phyloP scores from a whole-genome alignment of 495 filamentous ascomycete genomes.

The Bacidia rubella region DNA sequence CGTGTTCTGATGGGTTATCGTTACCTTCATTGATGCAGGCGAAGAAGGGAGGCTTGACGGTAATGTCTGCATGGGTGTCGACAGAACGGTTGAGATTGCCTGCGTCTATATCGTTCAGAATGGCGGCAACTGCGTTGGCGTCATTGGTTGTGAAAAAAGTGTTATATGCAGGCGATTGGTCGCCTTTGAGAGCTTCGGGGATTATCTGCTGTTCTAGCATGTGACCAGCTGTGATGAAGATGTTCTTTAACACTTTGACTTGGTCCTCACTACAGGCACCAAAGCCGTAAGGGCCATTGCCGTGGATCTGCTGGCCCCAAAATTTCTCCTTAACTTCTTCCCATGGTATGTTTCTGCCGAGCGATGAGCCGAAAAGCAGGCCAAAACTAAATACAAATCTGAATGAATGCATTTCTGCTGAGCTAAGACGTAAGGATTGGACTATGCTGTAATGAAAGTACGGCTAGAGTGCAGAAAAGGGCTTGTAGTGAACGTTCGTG shows the following conservation, averaged over 20 bases:
- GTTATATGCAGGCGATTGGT: background rate
- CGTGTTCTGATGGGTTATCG: background rate
- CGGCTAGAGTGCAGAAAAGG: no score
- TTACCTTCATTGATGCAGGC: background rate
- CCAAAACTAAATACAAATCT: no score
- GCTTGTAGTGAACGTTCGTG: no score
- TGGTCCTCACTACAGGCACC: background rate
- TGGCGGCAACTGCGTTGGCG: background rate
- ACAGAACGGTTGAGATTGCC: background rate
- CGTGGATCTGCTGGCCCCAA: background rate
- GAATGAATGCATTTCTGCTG: no score
- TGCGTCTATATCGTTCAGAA: background rate
- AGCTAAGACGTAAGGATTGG: no score
- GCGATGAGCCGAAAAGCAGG: no score
- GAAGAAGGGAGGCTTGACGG: background rate
- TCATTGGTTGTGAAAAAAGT: background rate
- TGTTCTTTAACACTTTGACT: background rate
- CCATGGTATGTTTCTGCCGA: background rate
- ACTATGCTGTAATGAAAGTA: no score
- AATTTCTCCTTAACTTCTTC: background rate
- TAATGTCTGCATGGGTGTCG: background rate
- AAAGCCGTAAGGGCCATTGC: slow-evolving; percentile 4
- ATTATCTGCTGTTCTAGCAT: background rate
- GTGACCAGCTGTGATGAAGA: background rate
- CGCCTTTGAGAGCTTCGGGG: background rate